Base-by-base conservation (phyloP, 1,139 yeast species). In the Hemisphaericaspora xylanilytica region DNA sequence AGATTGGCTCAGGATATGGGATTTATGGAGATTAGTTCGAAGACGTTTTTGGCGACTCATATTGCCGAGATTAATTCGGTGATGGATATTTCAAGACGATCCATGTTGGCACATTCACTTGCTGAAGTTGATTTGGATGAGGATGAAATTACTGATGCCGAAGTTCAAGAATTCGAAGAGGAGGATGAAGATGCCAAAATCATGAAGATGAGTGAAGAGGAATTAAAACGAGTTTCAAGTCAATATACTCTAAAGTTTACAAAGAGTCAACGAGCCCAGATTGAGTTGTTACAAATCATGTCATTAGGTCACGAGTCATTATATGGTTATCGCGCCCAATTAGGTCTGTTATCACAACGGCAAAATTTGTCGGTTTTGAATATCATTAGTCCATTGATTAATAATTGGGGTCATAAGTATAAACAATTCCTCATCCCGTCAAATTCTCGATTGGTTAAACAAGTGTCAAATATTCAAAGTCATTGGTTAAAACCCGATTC, bases 1-100 rank as follows among this genome's bases (percentile, higher is more conserved):
- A 69, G 97, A 40, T 63, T 90, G 33, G 95, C 96, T 3, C 95
- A 88, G 56, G 94, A 88, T 58, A 78, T 87, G 77, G 89, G 88
- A 5, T 75, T 85, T 48, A 80, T 85, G 72, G 88, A 85, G 39
- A 75, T 80, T 13, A 79, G 85, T 47, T 72, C 90, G 10, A 76
- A 83, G 48, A 80, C 89, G 2, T 86, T 84, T 52, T 67, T 88
- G 42, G 96, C 96, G 0, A 80, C 95, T 0, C 96, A 88, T 58
- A 69, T 85, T 35, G 80, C 95, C 3, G 97, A 90, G 57, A 83
- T 87, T 20, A 75, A 79, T 53, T 75, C 84, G 4, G 85, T 86
- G 2, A 81, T 83, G 79, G 81, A 81, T 51, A 70, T 83, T 47
- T 80, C 82, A 38, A 73, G 85, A 49, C 63, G 86, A 47, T 78